These are phyloP conservation scores for Dispira simplex DNA, from an alignment of 192 early-diverging fungal species.

Conservation along the genomic window DNA sequence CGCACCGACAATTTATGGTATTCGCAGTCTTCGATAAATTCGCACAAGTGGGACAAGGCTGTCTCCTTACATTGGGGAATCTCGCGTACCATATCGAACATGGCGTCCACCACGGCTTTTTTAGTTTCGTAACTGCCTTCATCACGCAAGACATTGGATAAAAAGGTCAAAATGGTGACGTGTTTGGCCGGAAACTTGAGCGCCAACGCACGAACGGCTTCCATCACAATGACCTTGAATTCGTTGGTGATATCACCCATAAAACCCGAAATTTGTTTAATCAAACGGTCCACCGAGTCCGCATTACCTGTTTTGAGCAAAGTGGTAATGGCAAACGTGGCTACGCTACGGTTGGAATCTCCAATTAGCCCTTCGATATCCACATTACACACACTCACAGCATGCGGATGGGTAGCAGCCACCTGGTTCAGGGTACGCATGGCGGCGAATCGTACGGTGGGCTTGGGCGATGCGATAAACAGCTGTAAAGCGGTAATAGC, in stretches of 20 bases:
- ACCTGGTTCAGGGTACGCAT: slow-evolving; percentile 93
- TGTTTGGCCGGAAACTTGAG: slow-evolving; percentile 97
- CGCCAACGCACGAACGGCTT: slow-evolving; percentile 91
- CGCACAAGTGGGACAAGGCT: slow-evolving; percentile 89
- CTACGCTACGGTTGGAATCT: slow-evolving; percentile 90
- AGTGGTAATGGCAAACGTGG: slow-evolving; percentile 98
- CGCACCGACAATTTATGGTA: slow-evolving; percentile 97
- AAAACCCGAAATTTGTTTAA: slow-evolving; percentile 98
- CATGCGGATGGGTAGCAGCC: slow-evolving; percentile 75
- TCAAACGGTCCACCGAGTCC: slow-evolving; percentile 89
- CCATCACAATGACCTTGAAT: slow-evolving; percentile 98
- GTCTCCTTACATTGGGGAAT: slow-evolving; percentile 90
- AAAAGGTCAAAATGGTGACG: slow-evolving; percentile 78
- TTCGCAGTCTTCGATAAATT: slow-evolving; percentile 99
- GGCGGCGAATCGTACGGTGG: slow-evolving; percentile 88
- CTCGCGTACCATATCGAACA: slow-evolving; percentile 87
- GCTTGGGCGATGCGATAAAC: slow-evolving; percentile 85
- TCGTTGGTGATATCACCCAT: slow-evolving; percentile 98
- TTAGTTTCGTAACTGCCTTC: slow-evolving; percentile 98
- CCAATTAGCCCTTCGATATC: slow-evolving; percentile 98
- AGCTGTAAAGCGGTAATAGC: slow-evolving; percentile 89
- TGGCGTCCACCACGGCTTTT: slow-evolving; percentile 89
- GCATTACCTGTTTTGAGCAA: slow-evolving; percentile 98
- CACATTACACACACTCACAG: slow-evolving; percentile 88
- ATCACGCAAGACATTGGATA: slow-evolving; percentile 84